Evolutionary conservation across 2,329 filamentous ascomycete species (phyloP), one percentile per base, ranked within the genome.

Genomic region (Samsoniella hepiali): DNA sequence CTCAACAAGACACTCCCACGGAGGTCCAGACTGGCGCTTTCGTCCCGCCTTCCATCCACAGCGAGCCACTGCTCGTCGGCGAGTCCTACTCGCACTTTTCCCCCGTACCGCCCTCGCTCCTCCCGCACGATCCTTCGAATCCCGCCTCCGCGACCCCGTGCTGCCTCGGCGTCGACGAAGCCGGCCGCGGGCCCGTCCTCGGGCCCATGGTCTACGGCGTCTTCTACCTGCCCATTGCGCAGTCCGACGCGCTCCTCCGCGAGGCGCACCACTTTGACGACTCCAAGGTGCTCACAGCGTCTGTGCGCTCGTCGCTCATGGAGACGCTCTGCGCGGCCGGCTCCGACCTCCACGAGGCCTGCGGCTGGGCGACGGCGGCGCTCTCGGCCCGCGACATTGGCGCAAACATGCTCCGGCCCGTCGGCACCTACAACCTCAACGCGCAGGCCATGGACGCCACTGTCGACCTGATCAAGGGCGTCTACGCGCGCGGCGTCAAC

Each of bases 361-460:
- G 90, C 73, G 95, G 94, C 34, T 98, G 92, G 91, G 93, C 93
- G 5, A 87, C 91, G 7, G 84, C 88, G 29, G 82, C 89, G 22
- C 86, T 98, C 67, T 96, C 91, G 0, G 93, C 95, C 9, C 85
- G 89, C 51, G 91, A 94, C 77, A 96, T 97, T 70, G 85, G 83
- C 47, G 84, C 91, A 8, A 85, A 86, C 70, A 96, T 96, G 91
- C 81, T 95, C 70, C 82, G 84, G 10, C 84, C 87, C 2, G 79
- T 80, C 9, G 79, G 78, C 22, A 74, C 80, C 3, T 96, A 97
- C 78, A 99, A 99, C 74, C 85, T 99, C 67, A 99, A 99, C 74
- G 92, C 93, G 5, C 95, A 99, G 76, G 94, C 94, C 22, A 90
- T 95, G 86, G 93, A 97, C 75, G 91, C 94, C 4, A 98, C 94